phyloP scores from a whole-genome alignment of 2,329 filamentous ascomycete species.

The Penicillium sp. region DNA sequence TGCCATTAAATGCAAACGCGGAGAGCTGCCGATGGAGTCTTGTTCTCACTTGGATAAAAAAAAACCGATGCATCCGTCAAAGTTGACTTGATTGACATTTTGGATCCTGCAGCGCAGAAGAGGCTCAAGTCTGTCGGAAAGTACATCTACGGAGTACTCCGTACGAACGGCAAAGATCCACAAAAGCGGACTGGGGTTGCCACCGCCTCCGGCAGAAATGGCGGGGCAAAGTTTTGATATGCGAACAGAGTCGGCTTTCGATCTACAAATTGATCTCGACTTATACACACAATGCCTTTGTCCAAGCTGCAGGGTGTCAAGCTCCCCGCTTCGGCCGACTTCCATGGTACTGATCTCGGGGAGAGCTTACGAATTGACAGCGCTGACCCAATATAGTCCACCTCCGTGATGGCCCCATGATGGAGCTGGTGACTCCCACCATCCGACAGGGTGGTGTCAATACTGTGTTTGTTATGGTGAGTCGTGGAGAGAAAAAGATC shows the following conservation, averaged over 20 bases:
- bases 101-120: background rate
- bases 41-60: too few relatives aligned
- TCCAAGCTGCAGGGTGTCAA: constrained; percentile 42
- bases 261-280: background rate
- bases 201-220: constrained; percentile 30
- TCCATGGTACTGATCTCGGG: constrained; percentile 49
- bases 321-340: constrained; percentile 66
- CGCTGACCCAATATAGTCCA: constrained; percentile 53
- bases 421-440: constrained; percentile 58
- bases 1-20: too few relatives aligned
- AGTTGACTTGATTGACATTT: too few relatives aligned
- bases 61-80: too few relatives aligned
- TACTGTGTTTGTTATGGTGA: constrained; percentile 59
- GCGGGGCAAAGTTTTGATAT: constrained; percentile 24
- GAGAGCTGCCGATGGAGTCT: too few relatives aligned
- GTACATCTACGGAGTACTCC: background rate
- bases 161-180: background rate
- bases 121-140: background rate
- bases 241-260: background rate
- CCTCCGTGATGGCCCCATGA: constrained; percentile 66
- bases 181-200: constrained; percentile 2
- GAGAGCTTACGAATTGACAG: constrained; percentile 4
- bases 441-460: constrained; percentile 66
- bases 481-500: constrained; percentile 21
- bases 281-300: constrained; percentile 29